phyloP scores from a whole-genome alignment of 176 grass and related monocot genomes.

The Aegilops longissima region DNA sequence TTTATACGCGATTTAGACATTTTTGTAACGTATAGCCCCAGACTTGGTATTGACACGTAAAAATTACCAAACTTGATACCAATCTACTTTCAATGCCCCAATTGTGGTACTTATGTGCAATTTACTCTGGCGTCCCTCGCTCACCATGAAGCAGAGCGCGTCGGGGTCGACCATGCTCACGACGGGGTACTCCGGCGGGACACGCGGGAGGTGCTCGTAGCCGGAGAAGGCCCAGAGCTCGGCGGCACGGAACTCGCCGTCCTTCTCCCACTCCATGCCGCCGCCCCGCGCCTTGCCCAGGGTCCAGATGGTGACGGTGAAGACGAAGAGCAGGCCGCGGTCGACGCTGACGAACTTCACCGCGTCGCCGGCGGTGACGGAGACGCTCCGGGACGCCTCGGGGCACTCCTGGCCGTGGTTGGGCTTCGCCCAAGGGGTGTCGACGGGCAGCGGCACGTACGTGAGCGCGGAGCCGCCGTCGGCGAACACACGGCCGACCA shows the following conservation, averaged over 20 bases:
- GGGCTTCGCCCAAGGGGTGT: neutral
- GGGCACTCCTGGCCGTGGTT: conserved; percentile 1
- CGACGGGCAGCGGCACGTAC: neutral
- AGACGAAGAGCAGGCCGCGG: neutral
- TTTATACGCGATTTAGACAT: too few species aligned
- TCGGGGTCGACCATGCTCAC: conserved; percentile 6
- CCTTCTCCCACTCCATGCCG: conserved; percentile 9
- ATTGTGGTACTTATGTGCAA: too few species aligned
- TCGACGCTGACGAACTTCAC: neutral
- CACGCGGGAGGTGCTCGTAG: neutral
- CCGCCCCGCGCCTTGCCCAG: neutral
- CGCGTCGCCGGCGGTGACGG: neutral
- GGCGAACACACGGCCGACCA: conserved; percentile 1
- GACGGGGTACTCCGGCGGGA: neutral
- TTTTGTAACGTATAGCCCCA: too few species aligned
- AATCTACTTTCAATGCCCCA: too few species aligned
- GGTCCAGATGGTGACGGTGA: neutral
- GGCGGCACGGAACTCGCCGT: conserved; percentile 6
- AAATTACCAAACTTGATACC: too few species aligned
- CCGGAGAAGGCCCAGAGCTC: conserved; percentile 13
- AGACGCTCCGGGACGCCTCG: conserved; percentile 10
- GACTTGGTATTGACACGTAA: too few species aligned
- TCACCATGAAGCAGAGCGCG: neutral
- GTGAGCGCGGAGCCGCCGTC: neutral
- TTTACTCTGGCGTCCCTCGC: neutral